These are phyloP conservation scores for Thraustochytrium sp. DNA, from an alignment of 352 stramenopile species.

Conservation along the genomic window DNA sequence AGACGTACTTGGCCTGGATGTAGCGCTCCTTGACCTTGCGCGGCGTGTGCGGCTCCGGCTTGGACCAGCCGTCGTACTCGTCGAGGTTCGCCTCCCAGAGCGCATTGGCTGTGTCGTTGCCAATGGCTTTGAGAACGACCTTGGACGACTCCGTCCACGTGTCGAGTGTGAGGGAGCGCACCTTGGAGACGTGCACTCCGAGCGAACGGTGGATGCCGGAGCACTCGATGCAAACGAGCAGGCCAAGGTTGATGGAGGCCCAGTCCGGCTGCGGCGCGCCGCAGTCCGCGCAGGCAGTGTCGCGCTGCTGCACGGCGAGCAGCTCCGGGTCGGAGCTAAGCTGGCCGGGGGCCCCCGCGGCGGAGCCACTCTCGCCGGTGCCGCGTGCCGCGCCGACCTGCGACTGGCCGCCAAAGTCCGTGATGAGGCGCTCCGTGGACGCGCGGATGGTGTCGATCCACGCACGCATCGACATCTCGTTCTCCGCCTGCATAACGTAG, in stretches of 20 bases:
- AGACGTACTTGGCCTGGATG: conserved; percentile 54
- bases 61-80: conserved; percentile 46
- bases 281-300: conserved; percentile 40
- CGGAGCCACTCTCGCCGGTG: too few species aligned
- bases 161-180: conserved; percentile 83
- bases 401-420: conserved; percentile 8
- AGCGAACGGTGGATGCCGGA: conserved; percentile 85
- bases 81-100: not conserved
- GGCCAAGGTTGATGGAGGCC: conserved; percentile 83
- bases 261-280: conserved; percentile 53
- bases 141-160: conserved; percentile 71
- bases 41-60: conserved; percentile 43
- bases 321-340: conserved; percentile 35
- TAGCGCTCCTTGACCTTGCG: conserved; percentile 46
- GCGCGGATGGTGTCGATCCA: conserved; percentile 41
- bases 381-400: too few species aligned
- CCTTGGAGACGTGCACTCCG: conserved; percentile 84
- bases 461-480: not conserved
- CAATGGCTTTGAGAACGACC: not conserved
- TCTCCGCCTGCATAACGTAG: conserved; percentile 42
- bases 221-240: conserved; percentile 89
- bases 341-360: not conserved
- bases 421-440: conserved; percentile 21
- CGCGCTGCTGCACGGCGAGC: conserved; percentile 9
- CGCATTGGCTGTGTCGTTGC: not conserved